phyloP scores from a whole-genome alignment of 2,329 filamentous ascomycete species.

The Stylonectria norvegica region DNA sequence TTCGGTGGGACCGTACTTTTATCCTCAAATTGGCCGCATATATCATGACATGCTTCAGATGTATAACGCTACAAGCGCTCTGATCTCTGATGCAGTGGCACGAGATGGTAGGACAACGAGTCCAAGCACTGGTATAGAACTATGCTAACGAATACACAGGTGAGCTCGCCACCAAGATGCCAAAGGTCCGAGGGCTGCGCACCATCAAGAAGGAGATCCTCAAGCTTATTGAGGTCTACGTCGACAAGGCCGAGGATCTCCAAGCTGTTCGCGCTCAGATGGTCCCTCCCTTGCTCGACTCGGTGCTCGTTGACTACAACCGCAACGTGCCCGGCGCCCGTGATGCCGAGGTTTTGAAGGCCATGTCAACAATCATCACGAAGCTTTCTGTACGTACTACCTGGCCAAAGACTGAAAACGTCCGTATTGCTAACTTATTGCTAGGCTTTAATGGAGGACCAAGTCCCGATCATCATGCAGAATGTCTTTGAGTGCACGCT shows the following conservation, averaged over 20 bases:
- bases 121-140: conserved; percentile 11
- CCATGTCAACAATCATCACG: conserved; percentile 95
- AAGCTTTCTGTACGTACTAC: conserved; percentile 82
- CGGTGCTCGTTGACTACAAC: conserved; percentile 93
- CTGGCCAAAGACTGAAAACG: not conserved
- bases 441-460: conserved; percentile 93
- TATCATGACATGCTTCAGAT: conserved; percentile 99
- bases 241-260: conserved; percentile 95
- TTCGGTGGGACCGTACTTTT: conserved; percentile 95
- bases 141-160: conserved; percentile 49
- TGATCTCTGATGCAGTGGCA: conserved; percentile 90
- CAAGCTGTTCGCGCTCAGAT: conserved; percentile 91
- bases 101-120: conserved; percentile 61
- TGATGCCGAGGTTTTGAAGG: conserved; percentile 93
- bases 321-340: conserved; percentile 93
- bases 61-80: conserved; percentile 94
- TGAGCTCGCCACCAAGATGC: conserved; percentile 94
- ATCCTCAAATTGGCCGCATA: conserved; percentile 94
- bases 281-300: conserved; percentile 92
- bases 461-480: conserved; percentile 96
- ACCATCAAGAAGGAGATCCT: conserved; percentile 99
- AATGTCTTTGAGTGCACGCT: conserved; percentile 98
- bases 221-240: conserved; percentile 96
- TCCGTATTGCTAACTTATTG: conserved; percentile 8
- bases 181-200: conserved; percentile 87